A percentile compares a stretch with the other conserved stretches of the same genome.
Evolutionary conservation across 805 yeast genomes (phyloP).

Genomic region (Ogataea pignaliae): DNA sequence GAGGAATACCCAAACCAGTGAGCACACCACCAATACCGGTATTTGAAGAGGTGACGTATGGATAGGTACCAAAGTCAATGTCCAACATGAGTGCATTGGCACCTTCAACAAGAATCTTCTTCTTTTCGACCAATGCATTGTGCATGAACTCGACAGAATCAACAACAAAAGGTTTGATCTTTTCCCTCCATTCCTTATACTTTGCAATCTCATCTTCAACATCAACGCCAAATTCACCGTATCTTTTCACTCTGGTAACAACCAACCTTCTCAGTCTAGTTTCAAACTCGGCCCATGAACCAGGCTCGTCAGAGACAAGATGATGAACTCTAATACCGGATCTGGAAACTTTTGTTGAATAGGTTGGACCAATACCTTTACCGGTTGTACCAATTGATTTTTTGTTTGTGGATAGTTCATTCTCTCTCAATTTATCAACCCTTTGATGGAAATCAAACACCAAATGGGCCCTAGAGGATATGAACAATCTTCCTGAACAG

Average conservation of each 20-base stretch:
- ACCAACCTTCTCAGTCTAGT: conserved; percentile 70
- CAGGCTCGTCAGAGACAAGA: conserved; percentile 82
- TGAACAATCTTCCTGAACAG: conserved; percentile 70
- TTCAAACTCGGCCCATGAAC: conserved; percentile 90
- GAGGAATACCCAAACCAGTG: conserved; percentile 97
- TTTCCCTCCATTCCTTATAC: conserved; percentile 70
- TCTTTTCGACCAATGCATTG: conserved; percentile 66
- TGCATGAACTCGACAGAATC: conserved; percentile 87
- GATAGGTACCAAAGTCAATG: conserved; percentile 96
- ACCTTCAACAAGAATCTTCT: conserved; percentile 92
- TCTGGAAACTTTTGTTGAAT: conserved; percentile 93
- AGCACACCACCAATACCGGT: conserved; percentile 98
- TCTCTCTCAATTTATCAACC: conserved; percentile 92
- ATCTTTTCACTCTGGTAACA: conserved; percentile 79
- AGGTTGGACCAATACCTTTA: conserved; percentile 98
- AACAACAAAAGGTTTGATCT: conserved; percentile 84
- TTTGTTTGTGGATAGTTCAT: conserved; percentile 75
- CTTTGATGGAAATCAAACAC: conserved; percentile 98
- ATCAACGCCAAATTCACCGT: conserved; percentile 90
- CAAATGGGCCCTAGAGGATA: conserved; percentile 91
- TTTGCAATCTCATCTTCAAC: conserved; percentile 71
- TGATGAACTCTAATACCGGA: conserved; percentile 97
- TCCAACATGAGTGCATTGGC: conserved; percentile 98
- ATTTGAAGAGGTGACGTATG: conserved; percentile 91
- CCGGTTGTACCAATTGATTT: conserved; percentile 97